Conservation (phyloP, 257 asterid species). For the Euphrasia confusa region DNA sequence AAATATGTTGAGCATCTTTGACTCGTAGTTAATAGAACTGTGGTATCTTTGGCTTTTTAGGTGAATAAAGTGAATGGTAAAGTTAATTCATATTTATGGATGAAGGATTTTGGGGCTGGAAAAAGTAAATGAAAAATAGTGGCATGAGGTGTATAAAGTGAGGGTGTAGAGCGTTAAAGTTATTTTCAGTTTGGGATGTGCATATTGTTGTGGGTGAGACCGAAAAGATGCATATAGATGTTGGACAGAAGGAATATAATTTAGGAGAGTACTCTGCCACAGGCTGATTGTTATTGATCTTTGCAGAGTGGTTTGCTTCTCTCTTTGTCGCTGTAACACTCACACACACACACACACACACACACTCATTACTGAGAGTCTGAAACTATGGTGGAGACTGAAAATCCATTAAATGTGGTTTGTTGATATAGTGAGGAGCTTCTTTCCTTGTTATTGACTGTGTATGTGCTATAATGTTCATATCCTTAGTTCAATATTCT, state of each 20-base stretch:
- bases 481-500: not conserved
- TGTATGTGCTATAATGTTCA: not conserved
- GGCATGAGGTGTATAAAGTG: too few species aligned
- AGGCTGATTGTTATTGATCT: not conserved
- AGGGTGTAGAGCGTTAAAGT: too few species aligned
- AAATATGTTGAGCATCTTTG: too few species aligned
- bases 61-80: too few species aligned
- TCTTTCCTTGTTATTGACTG: conserved; percentile 9
- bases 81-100: too few species aligned
- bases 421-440: not conserved
- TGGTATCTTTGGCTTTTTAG: too few species aligned
- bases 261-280: not conserved
- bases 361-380: not conserved
- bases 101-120: too few species aligned
- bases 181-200: too few species aligned
- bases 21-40: too few species aligned
- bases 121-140: too few species aligned
- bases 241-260: not conserved
- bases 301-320: conserved; percentile 13
- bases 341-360: not conserved
- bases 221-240: too few species aligned
- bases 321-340: not conserved
- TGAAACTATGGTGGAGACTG: not conserved
- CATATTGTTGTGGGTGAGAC: too few species aligned
- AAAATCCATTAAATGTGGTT: not conserved